Evolutionary conservation across 352 stramenopile species (phyloP), one percentile per base, ranked within the genome.

Genomic region (Phytopythium ostracodes): DNA sequence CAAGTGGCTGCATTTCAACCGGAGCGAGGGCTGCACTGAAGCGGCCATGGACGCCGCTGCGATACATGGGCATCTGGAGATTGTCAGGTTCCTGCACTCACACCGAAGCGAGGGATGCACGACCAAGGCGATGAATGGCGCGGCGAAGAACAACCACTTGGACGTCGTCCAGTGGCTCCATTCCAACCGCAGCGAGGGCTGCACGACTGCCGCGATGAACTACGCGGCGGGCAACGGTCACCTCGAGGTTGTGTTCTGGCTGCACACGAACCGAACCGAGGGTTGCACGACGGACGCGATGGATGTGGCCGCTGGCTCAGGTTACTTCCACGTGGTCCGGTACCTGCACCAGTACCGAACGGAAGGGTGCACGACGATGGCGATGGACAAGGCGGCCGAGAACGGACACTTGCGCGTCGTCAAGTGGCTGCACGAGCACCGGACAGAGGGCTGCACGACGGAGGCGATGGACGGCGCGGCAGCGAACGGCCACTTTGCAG

Each of bases 381-480:
- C 72, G 27, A 80, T 80, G 64, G 64, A 74, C n/a, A 52, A 42
- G 36, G 70, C 72, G 15, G 64, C 72, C 22, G 52, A 46, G 53
- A 67, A 70, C 46, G 72, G 72, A 0, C 59, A 77, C 38, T 47
- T 76, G 29, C 42, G 65, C 10, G 60, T 77, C 17, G 70, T 77
- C 27, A 51, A 86, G 43, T 92, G 79, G 79, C 69, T 92, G 15
- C 78, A 92, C 33, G 49, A 31, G 12, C 60, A 87, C 49, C 62
- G 80, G 2, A 75, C 66, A 11, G 79, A 88, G 65, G 78, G 77
- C 7, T 84, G 75, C 31, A 87, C 77, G 9, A 66, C 71, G 20
- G 68, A 70, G 36, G 77, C 77, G 2, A 89, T 88, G 43, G 72
- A 87, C 33, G 27, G 68, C 6, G 70, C 72, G 5, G 67, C 67